These are phyloP conservation scores for Prunella vulgaris DNA, from an alignment of 257 asterid species.

Conservation along the genomic window DNA sequence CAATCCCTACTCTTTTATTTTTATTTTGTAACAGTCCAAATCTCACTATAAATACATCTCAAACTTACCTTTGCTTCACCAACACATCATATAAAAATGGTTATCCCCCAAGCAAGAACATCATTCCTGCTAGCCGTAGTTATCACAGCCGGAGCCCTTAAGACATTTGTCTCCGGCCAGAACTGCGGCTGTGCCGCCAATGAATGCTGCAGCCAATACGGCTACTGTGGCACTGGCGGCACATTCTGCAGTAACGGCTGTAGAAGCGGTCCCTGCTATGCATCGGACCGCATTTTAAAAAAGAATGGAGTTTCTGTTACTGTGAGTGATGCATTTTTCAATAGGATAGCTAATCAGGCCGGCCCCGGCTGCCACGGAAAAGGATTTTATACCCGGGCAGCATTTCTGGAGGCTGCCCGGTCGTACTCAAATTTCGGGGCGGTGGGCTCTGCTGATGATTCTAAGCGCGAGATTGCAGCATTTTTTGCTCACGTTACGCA, in stretches of 20 bases:
- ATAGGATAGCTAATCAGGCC: slow-evolving; percentile 30
- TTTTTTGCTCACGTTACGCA: neutral
- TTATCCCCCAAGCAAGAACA: neutral
- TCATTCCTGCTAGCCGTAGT: slow-evolving; percentile 11
- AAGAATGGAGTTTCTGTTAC: neutral
- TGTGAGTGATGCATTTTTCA: slow-evolving; percentile 22
- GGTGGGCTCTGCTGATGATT: neutral
- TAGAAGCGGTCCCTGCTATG: slow-evolving; percentile 11
- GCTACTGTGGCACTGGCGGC: slow-evolving; percentile 22
- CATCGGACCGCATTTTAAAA: neutral
- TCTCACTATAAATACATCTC: too few species aligned
- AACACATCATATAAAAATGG: neutral
- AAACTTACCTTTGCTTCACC: too few species aligned
- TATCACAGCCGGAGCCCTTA: slow-evolving; percentile 9
- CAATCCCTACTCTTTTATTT: too few species aligned
- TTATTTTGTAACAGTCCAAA: too few species aligned
- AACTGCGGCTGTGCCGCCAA: slow-evolving; percentile 22
- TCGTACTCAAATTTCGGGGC: neutral
- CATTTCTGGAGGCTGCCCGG: neutral
- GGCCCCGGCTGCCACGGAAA: slow-evolving; percentile 29
- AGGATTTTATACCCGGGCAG: slow-evolving; percentile 22
- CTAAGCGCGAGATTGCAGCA: neutral
- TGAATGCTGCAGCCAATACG: slow-evolving; percentile 28
- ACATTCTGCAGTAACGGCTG: slow-evolving; percentile 12
- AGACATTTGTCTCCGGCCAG: slow-evolving; percentile 13